Evolutionary conservation across 2,329 filamentous ascomycete species (phyloP), one percentile per base, ranked within the genome.

Genomic region (Cytospora piceae): DNA sequence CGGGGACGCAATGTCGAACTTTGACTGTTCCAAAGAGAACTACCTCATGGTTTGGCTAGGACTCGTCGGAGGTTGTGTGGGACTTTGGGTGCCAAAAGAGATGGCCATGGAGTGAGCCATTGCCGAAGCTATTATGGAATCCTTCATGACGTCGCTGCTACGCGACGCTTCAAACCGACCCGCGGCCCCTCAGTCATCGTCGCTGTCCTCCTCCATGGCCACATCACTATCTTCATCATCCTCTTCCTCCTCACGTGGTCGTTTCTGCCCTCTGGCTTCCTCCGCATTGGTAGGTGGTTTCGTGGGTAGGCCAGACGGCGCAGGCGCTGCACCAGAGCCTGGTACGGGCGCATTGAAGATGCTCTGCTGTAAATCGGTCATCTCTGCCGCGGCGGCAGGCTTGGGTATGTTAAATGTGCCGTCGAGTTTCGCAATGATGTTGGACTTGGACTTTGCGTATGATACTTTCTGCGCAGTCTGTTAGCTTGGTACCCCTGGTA

Each of bases 1-100:
- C 11, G 91, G 90, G 64, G 90, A 94, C 70, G 91, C 91, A 61
- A 91, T 98, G 85, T 81, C 82, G 71, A 81, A 80, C 60, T 88
- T 93, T 72, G 79, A 85, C 71, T 88, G 86, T 71, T 77, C 82
- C 74, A 80, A 82, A 75, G 77, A 88, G 72, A 83, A 89, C 72
- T 98, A 98, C 80, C 82, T 98, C 73, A 85, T 93, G 78, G 80
- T 93, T 63, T 98, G 94, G 94, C 83, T 97, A 68, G 94, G 94
- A n/a, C 80, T 96, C 65, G 87, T 96, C 54, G 94, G 94, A 66
- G 87, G 87, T 60, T 89, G 87, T 70, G 90, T 97, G 51, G 91
- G 92, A 65, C 82, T 98, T 70, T 88, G 87, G 83, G 81, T 96
- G 69, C 92, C 92, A 65, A 85, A 86, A 73, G 86, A 89, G 74